Evolutionary conservation across 331 rosid species (phyloP), one percentile per base, ranked within the genome.

Genomic region (Erythrophleum ivorense): DNA sequence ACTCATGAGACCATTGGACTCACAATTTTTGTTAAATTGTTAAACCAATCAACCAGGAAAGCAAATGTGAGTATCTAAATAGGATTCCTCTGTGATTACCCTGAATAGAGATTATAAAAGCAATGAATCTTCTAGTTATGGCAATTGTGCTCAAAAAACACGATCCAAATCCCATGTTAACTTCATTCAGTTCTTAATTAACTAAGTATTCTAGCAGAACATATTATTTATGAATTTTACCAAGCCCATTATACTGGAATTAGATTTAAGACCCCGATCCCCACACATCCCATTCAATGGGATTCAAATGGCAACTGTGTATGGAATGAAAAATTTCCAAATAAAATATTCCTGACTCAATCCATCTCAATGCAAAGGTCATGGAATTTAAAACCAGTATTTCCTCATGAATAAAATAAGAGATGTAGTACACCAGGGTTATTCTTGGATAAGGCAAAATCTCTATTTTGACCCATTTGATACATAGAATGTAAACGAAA

Each of bases 1-100:
- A 80, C 24, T 53, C 38, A 57, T 63, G 59, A 84, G 78, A 75
- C 36, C 54, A 64, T 43, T 78, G 65, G 43, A 78, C 65, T 48
- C 66, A 31, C 11, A 41, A 19, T 72, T 55, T 36, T 36, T 34
- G 9, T 45, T 46, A 52, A 36, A 41, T 71, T 21, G 67, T 48
- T 14, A 71, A 80, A 71, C 38, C 6, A 64, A 79, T 57, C 46
- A 49, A 67, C 71, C 49, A 80, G 65, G 55, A 73, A 53, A 80
- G 40, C 46, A 82, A 55, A 41, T 62, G 50, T 43, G 19, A 75
- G 72, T 46, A 76, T 73, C 64, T 45, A 24, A 69, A 43, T 36
- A 36, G 4, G 40, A 2, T 36, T 36, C 31, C 19, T 5, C 11
- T 63, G 45, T 63, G 45, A 63, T 6, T 63, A 50, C 79, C 36